Conservation (phyloP, 108 stramenopile genomes). For the Nitzschia palea region DNA sequence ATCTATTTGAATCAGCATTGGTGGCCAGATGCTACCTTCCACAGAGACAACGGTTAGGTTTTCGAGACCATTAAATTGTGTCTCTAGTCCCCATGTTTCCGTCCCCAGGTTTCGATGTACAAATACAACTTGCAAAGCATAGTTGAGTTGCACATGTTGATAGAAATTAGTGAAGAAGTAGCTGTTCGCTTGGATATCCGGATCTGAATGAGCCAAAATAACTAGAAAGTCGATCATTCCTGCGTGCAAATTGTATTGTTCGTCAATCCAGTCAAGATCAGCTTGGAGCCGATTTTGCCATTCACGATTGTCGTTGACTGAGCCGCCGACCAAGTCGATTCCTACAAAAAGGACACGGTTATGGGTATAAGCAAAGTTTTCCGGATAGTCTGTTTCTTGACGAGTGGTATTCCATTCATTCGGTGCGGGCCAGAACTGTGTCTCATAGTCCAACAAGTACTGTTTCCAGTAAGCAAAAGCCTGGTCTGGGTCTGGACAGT, state of each 20-base stretch:
- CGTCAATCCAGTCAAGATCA: constrained; percentile 45
- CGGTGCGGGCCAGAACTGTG: constrained; percentile 29
- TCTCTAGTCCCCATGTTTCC: constrained; percentile 18
- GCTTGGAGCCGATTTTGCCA: constrained; percentile 32
- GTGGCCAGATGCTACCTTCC: constrained; percentile 43
- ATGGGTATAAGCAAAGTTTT: constrained; percentile 60
- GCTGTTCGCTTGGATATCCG: constrained; percentile 25
- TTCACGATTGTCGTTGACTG: constrained; percentile 32
- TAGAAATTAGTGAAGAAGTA: constrained; percentile 33
- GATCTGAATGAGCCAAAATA: constrained; percentile 43
- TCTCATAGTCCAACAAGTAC: constrained; percentile 38
- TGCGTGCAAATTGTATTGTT: not conserved
- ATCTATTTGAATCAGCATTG: constrained; percentile 39
- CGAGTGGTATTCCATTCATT: constrained; percentile 15
- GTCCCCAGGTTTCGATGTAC: constrained; percentile 38
- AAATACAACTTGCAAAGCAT: constrained; percentile 19
- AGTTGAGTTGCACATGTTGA: constrained; percentile 11
- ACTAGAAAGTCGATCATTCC: constrained; percentile 25
- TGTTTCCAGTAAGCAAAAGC: constrained; percentile 35
- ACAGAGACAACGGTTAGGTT: constrained; percentile 32
- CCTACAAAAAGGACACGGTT: constrained; percentile 54
- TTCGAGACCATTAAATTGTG: constrained; percentile 19
- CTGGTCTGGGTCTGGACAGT: constrained; percentile 40
- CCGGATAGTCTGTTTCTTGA: constrained; percentile 23
- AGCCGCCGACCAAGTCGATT: constrained; percentile 56